A percentile compares a stretch with the other conserved stretches of the same genome.
Conservation (phyloP, 2,329 filamentous ascomycete genomes). For the Neoscytalidium dimidiatum region DNA sequence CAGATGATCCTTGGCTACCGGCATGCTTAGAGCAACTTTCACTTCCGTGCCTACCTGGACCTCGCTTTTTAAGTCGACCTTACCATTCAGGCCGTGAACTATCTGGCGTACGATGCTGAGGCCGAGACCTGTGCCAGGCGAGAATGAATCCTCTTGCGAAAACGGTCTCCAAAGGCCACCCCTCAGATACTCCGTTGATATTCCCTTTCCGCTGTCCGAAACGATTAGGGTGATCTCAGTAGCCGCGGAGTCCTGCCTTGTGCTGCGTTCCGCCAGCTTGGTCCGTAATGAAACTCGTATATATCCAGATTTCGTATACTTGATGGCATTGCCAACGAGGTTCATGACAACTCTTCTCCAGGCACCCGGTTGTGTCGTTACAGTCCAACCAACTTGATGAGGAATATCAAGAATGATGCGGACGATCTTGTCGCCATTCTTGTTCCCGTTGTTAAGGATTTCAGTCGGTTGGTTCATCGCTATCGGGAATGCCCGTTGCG, state of each 20-base stretch:
- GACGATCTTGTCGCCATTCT: constrained; percentile 18
- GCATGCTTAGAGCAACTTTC: constrained; percentile 14
- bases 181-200: constrained; percentile 20
- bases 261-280: not conserved
- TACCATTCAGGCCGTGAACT: constrained; percentile 17
- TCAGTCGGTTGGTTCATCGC: not conserved
- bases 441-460: not conserved
- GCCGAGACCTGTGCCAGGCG: constrained; percentile 23
- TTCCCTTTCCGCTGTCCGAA: constrained; percentile 24
- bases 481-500: not conserved
- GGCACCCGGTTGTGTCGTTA: constrained; percentile 57
- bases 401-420: constrained; percentile 55
- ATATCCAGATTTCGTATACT: constrained; percentile 52
- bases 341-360: constrained; percentile 62
- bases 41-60: constrained; percentile 21
- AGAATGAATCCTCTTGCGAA: constrained; percentile 22
- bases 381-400: constrained; percentile 50
- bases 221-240: constrained; percentile 22
- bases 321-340: constrained; percentile 63
- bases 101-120: constrained; percentile 23
- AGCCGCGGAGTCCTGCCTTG: constrained; percentile 28
- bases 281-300: constrained; percentile 9
- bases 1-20: not conserved
- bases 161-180: constrained; percentile 22
- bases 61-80: constrained; percentile 20